Evolutionary conservation across 169 alveolate genomes (phyloP), one percentile per base, ranked within the genome.

Genomic region (Plasmodium cynomolgi): DNA sequence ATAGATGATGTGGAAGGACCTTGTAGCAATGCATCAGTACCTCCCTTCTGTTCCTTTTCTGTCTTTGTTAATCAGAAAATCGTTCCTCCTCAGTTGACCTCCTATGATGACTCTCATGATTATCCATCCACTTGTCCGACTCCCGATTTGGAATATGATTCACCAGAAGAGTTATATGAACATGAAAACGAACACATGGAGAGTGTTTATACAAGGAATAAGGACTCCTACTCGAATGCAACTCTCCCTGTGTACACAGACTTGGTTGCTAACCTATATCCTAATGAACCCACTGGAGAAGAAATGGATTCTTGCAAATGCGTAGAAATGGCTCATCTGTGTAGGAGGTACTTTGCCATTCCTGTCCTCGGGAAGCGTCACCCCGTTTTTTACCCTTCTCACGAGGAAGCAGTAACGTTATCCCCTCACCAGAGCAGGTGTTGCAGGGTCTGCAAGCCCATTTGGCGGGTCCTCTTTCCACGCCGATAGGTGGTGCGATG

Each of bases 31-130:
- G 73, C 95, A 56, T 95, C 98, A 80, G 96, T 97, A 20, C 98
- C 98, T 72, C 98, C 98, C 31, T 96, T 97, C 68, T 97, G 98
- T 92, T 97, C 98, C 39, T 97, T 97, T 83, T 97, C 98, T 17
- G 92, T 93, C 7, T 97, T 96, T 79, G 85, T 96, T 34, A 97
- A 97, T 84, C 97, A 96, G 37, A 77, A 72, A 50, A 83, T 95
- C 37, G 92, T 97, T n/a, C 98, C 98, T 9, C 98, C 98, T 13
- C 98, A 93, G 94, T 95, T 95, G 79, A 81, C 97, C 34, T 71
- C 97, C 4, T 97, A 95, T 83, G 98, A 97, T 80, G 96, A 95
- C 15, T 93, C 98, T 26, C 97, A 97, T 68, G 81, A 75, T 31
- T 97, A 91, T 77, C 98, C 98, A 0, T 77, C 85, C 39, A 95